A percentile compares a stretch with the other conserved stretches of the same genome.
Evolutionary conservation across 176 grass and related monocot genomes (phyloP).

Genomic region (Paspalum vaginatum): DNA sequence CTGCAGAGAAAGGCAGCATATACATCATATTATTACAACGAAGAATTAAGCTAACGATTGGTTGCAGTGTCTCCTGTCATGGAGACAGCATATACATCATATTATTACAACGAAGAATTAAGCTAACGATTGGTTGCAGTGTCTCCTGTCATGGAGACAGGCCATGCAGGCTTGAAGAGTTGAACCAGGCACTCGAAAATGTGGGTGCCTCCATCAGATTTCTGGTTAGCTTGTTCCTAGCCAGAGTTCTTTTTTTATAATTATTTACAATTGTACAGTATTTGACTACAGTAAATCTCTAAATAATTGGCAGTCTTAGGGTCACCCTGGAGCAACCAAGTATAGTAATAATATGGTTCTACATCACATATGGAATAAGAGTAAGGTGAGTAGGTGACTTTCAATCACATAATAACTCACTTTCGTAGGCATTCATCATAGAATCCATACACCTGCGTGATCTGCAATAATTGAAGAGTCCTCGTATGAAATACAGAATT

Average conservation of each 20-base stretch:
- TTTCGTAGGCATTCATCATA: slow-evolving; percentile 93
- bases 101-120: background rate
- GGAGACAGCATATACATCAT: background rate
- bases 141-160: background rate
- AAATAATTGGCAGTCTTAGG: background rate
- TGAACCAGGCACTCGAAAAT: background rate
- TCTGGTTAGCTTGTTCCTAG: background rate
- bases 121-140: background rate
- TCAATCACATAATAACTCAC: slow-evolving; percentile 58
- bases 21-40: background rate
- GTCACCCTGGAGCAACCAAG: slow-evolving; percentile 8
- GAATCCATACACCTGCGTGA: slow-evolving; percentile 95
- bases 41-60: background rate
- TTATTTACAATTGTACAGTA: background rate
- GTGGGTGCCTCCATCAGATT: background rate
- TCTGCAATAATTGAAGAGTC: slow-evolving; percentile 56
- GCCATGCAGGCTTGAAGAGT: background rate
- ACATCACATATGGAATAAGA: slow-evolving; percentile 6
- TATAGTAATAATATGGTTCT: background rate
- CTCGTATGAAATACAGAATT: slow-evolving; percentile 23
- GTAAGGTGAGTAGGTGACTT: slow-evolving; percentile 9
- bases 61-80: background rate
- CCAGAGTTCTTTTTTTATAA: background rate
- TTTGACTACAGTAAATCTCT: slow-evolving; percentile 9
- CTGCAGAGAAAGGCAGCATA: background rate